These are phyloP conservation scores for Orobanche coerulescens DNA, from an alignment of 257 asterid genomes.

Conservation along the genomic window DNA sequence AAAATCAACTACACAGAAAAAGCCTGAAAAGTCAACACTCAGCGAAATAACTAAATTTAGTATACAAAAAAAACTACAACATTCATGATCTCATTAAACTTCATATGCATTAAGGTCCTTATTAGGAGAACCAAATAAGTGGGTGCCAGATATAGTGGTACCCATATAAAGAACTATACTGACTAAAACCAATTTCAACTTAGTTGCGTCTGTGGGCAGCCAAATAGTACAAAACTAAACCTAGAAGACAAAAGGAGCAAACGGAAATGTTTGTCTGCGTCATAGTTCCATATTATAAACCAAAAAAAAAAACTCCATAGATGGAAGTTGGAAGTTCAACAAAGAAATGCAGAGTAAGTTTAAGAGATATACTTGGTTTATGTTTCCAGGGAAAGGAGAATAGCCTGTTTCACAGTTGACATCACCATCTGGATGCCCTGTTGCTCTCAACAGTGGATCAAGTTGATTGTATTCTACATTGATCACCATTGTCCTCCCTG, in stretches of 20 bases:
- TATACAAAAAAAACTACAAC: conserved; percentile 2
- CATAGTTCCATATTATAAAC: neutral
- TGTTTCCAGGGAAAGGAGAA: conserved; percentile 98
- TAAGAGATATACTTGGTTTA: conserved; percentile 66
- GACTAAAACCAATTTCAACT: neutral
- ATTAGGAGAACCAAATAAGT: neutral
- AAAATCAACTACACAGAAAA: conserved; percentile 62
- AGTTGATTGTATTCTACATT: conserved; percentile 99
- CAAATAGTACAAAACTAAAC: neutral
- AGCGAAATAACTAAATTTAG: conserved; percentile 1
- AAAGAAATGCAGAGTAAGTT: conserved; percentile 19
- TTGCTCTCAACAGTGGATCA: conserved; percentile 93
- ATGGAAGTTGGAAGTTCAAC: neutral
- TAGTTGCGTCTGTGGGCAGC: neutral
- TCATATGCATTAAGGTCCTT: neutral
- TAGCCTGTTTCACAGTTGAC: conserved; percentile 87
- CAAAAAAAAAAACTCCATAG: conserved; percentile 2
- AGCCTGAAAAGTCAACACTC: conserved; percentile 10
- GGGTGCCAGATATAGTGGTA: neutral
- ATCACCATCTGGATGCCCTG: conserved; percentile 92
- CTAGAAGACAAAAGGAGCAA: neutral
- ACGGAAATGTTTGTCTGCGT: neutral
- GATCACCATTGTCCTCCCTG: conserved; percentile 98
- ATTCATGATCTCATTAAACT: conserved; percentile 13
- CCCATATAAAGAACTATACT: neutral